Evolutionary conservation across 2,329 filamentous ascomycete species (phyloP), one percentile per base, ranked within the genome.

Genomic region (Trichoderma endophyticum): DNA sequence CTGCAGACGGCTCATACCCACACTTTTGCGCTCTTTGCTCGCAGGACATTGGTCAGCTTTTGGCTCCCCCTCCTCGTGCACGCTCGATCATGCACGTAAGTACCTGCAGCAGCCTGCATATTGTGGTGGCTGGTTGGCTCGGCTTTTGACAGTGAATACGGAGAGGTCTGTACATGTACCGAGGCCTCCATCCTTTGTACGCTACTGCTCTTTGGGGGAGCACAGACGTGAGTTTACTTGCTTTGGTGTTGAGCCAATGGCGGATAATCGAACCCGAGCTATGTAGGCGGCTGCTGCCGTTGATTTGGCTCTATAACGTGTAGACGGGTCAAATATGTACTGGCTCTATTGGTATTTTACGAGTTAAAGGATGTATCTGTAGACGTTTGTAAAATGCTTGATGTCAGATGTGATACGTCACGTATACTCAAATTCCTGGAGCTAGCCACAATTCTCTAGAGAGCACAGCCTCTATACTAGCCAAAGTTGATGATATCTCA

Each of bases 91-190:
- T 71, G 69, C 69, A 71, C 51, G 60, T 65, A 71, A 64, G 61
- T 65, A 68, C 68, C 68, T 71, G 68, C 68, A 71, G 68, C 57
- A 71, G 21, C 48, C 68, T 71, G 68, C 68, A 71, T 57, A 18
- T 43, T 43, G 32, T 21, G 68, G 68, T 57, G 30, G 65, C 34
- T 68, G 56, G 54, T 68, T 68, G 56, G 65, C 51, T 26, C 64
- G 64, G 54, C 54, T 68, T 18, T 43, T 59, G 48, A 39, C 26
- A n/a, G 56, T 60, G 36, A 30, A 21, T 34, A 68, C 34, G 34
- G 34, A 59, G 36, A 26, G 24, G 32, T 43, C 51, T 7, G 9
- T 67, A 36, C 63, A 21, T 7, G 48, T 67, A 36, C 63, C 30
- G 26, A 56, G 9, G 32, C 30, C 6, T 15, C 21, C 9, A 21